Percentiles rank a stretch among this genome's conserved stretches.
Evolutionary conservation across 371 early-diverging fungal genomes (phyloP).

Genomic region (Haplosporangium sp.): DNA sequence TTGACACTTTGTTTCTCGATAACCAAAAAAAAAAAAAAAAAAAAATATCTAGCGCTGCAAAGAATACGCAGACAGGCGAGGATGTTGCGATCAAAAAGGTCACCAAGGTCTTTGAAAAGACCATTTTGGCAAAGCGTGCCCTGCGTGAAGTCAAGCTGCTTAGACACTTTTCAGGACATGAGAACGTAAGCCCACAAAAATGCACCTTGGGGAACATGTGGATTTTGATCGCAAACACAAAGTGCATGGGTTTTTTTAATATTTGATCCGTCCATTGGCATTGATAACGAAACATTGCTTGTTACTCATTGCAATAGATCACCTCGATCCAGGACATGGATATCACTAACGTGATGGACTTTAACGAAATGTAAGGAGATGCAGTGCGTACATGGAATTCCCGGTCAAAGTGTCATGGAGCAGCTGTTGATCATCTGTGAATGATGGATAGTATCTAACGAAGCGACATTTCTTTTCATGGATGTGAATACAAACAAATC

Average conservation of each 20-base stretch:
- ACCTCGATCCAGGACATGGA: constrained; percentile 86
- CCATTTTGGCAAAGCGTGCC: constrained; percentile 87
- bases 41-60: constrained; percentile 83
- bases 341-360: constrained; percentile 70
- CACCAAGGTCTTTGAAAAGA: constrained; percentile 80
- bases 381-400: not conserved
- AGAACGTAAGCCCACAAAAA: constrained; percentile 84
- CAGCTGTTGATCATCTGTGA: no score
- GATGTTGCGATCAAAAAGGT: constrained; percentile 95
- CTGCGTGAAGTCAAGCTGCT: constrained; percentile 91
- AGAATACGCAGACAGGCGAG: constrained; percentile 80
- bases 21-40: no score
- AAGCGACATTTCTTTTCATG: no score
- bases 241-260: no score
- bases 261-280: no score
- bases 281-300: no score
- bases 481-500: no score
- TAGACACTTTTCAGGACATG: constrained; percentile 90
- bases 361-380: constrained; percentile 84
- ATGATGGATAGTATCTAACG: no score
- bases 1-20: no score
- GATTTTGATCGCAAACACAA: no score
- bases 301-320: constrained; percentile 54
- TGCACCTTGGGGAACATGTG: no score
- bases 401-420: no score